These are phyloP conservation scores for Telfairia occidentalis DNA, from an alignment of 331 rosid genomes.

Conservation along the genomic window DNA sequence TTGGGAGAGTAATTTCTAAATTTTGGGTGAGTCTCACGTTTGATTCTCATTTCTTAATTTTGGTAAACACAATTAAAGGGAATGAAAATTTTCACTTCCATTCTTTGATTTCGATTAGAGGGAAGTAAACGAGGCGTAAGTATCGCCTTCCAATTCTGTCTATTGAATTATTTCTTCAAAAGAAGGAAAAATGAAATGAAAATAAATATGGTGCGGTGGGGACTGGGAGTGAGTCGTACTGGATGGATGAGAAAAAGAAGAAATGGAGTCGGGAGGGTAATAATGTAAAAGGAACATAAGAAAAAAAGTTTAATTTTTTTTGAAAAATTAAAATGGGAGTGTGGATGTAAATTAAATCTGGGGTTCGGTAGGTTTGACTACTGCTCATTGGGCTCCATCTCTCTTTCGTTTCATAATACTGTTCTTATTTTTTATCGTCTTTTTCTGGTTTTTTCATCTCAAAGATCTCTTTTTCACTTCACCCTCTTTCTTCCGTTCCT, in stretches of 20 bases:
- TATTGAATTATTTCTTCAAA: too few relatives aligned
- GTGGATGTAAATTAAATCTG: conserved; percentile 26
- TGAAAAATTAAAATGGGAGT: neutral
- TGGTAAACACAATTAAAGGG: too few relatives aligned
- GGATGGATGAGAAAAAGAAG: too few relatives aligned
- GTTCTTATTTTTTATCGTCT: neutral
- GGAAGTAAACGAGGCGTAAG: too few relatives aligned
- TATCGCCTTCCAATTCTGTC: too few relatives aligned
- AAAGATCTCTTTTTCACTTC: neutral
- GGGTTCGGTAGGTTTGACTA: conserved; percentile 68
- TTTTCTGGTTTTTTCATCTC: neutral
- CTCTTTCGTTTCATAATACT: neutral
- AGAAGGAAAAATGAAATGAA: neutral
- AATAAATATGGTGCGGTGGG: neutral
- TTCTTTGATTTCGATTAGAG: too few relatives aligned
- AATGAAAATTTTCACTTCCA: too few relatives aligned
- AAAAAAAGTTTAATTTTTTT: neutral
- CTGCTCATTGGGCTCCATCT: conserved; percentile 47
- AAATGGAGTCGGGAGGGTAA: conserved; percentile 20
- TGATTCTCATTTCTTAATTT: too few relatives aligned
- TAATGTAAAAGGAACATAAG: neutral
- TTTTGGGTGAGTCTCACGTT: too few relatives aligned
- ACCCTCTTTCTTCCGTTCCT: conserved; percentile 8
- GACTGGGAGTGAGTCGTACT: too few relatives aligned
- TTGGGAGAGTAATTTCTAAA: too few relatives aligned